Conservation (phyloP, 345 rosid genomes). For the Melaleuca quinquenervia region DNA sequence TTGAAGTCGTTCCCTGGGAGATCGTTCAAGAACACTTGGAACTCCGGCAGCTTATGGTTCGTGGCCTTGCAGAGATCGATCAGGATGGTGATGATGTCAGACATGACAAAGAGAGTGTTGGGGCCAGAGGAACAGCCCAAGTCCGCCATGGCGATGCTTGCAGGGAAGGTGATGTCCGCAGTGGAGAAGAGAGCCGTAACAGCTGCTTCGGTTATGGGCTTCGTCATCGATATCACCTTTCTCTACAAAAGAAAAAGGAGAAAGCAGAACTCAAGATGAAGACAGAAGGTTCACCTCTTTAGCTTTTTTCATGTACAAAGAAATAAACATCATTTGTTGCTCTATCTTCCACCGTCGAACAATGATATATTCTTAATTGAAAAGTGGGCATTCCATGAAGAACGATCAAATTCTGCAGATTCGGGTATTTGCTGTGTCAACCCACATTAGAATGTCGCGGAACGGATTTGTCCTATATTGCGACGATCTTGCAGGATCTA, state of each 20-base stretch:
- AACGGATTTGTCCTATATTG: no score
- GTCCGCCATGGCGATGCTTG: not conserved
- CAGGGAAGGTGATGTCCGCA: not conserved
- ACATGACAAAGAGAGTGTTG: not conserved
- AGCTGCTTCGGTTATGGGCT: not conserved
- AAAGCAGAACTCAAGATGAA: not conserved
- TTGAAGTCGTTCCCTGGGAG: slow-evolving; percentile 51
- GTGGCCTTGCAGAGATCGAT: slow-evolving; percentile 4
- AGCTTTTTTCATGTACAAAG: not conserved
- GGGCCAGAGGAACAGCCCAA: slow-evolving; percentile 42
- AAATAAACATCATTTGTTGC: not conserved
- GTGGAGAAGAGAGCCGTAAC: not conserved
- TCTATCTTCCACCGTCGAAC: not conserved
- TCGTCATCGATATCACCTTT: not conserved
- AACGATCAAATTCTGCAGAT: no score
- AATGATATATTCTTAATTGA: not conserved
- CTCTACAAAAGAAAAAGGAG: not conserved
- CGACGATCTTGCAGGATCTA: no score
- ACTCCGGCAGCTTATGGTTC: slow-evolving; percentile 12
- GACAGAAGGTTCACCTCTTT: not conserved
- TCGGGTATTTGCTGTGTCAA: no score
- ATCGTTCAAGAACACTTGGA: slow-evolving; percentile 38
- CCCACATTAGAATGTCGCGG: no score
- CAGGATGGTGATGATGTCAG: not conserved
- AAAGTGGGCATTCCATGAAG: not conserved